Conservation (phyloP, 805 yeast genomes). For the Candida easanensis region DNA sequence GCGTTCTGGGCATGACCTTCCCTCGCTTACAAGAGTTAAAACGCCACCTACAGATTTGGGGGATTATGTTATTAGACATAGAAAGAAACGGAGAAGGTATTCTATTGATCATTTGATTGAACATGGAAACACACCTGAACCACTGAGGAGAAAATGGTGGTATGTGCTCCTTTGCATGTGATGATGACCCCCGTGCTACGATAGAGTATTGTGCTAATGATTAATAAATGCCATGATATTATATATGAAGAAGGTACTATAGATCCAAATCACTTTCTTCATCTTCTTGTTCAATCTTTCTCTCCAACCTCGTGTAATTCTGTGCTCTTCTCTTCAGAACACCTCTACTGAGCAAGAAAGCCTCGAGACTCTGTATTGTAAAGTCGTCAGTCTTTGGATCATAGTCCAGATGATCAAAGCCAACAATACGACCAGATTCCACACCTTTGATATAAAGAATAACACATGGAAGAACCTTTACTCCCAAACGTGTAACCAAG, state of each 20-base stretch:
- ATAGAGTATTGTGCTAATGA: neutral
- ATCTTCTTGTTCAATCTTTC: constrained; percentile 21
- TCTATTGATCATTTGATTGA: neutral
- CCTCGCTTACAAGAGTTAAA: too few species aligned
- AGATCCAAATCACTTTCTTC: constrained; percentile 40
- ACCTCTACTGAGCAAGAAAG: constrained; percentile 30
- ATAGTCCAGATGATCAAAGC: constrained; percentile 59
- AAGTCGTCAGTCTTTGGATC: constrained; percentile 45
- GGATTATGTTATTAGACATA: neutral
- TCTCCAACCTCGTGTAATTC: constrained; percentile 25
- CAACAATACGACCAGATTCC: constrained; percentile 60
- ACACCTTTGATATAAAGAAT: constrained; percentile 57
- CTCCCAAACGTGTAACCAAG: constrained; percentile 56
- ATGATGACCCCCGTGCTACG: neutral
- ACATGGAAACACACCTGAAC: too few species aligned
- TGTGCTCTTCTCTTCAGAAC: constrained; percentile 30
- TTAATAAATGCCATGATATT: too few species aligned
- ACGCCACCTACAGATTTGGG: neutral
- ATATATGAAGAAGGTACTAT: constrained; percentile 4
- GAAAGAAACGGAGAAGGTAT: neutral
- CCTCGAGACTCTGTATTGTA: constrained; percentile 47
- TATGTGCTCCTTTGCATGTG: neutral
- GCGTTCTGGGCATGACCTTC: too few species aligned
- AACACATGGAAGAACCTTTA: constrained; percentile 72
- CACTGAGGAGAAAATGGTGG: neutral